Conservation (phyloP, 1,139 yeast species). For the Candida sp. region DNA sequence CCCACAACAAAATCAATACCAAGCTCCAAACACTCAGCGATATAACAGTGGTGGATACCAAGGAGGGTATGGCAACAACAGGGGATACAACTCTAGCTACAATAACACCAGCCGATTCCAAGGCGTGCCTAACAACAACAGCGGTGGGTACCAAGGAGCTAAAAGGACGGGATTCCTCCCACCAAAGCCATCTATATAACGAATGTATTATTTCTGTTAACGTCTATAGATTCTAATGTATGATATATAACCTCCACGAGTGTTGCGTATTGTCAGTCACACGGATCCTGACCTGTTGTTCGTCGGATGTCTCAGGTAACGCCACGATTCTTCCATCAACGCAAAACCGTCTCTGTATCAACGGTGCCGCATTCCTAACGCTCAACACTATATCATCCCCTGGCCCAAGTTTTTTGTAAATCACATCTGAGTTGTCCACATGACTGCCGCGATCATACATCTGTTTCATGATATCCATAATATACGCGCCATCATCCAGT, state of each 20-base stretch:
- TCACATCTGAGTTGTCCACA: constrained; percentile 45
- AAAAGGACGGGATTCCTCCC: constrained; percentile 16
- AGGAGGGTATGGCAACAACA: constrained; percentile 12
- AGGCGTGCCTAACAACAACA: constrained; percentile 1
- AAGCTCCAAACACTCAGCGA: constrained; percentile 14
- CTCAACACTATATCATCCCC: constrained; percentile 30
- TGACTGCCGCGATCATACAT: constrained; percentile 67
- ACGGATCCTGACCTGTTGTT: constrained; percentile 19
- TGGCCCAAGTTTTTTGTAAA: constrained; percentile 37
- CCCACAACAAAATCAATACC: constrained; percentile 10
- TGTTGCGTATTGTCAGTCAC: constrained; percentile 24
- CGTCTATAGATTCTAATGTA: constrained; percentile 11
- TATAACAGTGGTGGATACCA: constrained; percentile 12
- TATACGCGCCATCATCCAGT: constrained; percentile 26
- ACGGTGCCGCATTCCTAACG: constrained; percentile 20
- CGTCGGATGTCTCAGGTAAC: constrained; percentile 28
- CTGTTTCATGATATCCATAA: constrained; percentile 60
- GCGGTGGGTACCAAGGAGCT: background rate
- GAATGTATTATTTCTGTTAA: background rate
- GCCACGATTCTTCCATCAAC: constrained; percentile 54
- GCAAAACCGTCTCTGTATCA: constrained; percentile 47
- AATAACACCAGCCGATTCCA: constrained; percentile 11
- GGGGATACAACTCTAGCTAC: constrained; percentile 15
- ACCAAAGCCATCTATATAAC: constrained; percentile 6
- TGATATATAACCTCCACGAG: constrained; percentile 26